phyloP scores from a whole-genome alignment of 768 basidiomycete species.

The Collybia sordida region DNA sequence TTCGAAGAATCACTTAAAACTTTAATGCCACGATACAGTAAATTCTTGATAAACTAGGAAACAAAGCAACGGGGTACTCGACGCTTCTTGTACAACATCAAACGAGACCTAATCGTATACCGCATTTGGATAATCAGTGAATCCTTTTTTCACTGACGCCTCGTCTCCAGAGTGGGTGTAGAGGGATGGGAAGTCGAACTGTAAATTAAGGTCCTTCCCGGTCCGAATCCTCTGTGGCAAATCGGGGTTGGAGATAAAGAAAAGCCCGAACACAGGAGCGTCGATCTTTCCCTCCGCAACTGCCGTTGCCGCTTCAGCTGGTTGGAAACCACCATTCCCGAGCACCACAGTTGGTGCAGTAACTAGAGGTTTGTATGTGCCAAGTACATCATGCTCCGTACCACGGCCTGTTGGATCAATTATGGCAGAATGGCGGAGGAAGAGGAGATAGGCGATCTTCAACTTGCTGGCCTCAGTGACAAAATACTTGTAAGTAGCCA shows the following conservation, averaged over 20 bases:
- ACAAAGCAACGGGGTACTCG: no score
- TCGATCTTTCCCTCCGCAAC: background rate
- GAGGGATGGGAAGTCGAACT: slow-evolving; percentile 12
- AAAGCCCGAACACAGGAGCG: slow-evolving; percentile 12
- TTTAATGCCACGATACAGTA: no score
- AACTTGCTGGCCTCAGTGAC: background rate
- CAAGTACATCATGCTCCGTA: background rate
- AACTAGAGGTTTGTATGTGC: background rate
- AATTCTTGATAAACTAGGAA: no score
- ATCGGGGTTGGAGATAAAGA: slow-evolving; percentile 26
- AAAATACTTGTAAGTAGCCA: background rate
- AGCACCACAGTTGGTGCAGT: background rate
- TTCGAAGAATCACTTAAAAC: no score
- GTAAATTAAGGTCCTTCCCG: slow-evolving; percentile 16
- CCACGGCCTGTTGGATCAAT: background rate
- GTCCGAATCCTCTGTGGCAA: slow-evolving; percentile 21
- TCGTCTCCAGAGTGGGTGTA: slow-evolving; percentile 8
- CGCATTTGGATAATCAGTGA: slow-evolving; percentile 14
- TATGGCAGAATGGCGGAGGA: background rate
- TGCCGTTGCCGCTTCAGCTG: background rate
- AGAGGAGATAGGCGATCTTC: background rate
- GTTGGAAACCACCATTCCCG: background rate
- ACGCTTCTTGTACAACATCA: no score
- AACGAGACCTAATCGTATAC: background rate
- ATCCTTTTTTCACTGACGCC: slow-evolving; percentile 5